These are phyloP conservation scores for Amaranthus tricolor DNA, from an alignment of 179 eudicot genomes.

Conservation along the genomic window DNA sequence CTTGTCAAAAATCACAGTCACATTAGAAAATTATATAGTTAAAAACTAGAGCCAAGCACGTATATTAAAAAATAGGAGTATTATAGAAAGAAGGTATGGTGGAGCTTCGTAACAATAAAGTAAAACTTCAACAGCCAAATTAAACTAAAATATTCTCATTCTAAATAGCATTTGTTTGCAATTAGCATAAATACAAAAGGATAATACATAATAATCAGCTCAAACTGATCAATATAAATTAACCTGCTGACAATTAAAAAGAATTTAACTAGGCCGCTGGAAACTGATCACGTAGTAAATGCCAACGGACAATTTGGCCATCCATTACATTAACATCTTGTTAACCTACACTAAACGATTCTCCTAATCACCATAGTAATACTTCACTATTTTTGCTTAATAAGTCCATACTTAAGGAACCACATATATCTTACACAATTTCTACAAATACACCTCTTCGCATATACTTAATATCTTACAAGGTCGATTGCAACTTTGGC, in stretches of 20 bases:
- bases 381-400: neutral
- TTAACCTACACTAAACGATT: slow-evolving; percentile 19
- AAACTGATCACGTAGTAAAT: slow-evolving; percentile 18
- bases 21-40: too few relatives aligned
- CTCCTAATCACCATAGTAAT: neutral
- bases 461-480: slow-evolving; percentile 14
- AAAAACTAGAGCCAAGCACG: too few relatives aligned
- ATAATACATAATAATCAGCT: slow-evolving; percentile 5
- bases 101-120: too few relatives aligned
- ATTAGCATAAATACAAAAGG: too few relatives aligned
- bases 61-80: too few relatives aligned
- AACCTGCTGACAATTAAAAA: neutral
- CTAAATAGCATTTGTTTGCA: too few relatives aligned
- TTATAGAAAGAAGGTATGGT: too few relatives aligned
- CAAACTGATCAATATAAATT: slow-evolving; percentile 3
- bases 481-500: slow-evolving; percentile 14
- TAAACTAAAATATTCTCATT: too few relatives aligned
- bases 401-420: neutral
- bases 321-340: slow-evolving; percentile 17
- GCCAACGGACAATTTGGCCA: slow-evolving; percentile 7
- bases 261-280: slow-evolving; percentile 13
- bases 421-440: slow-evolving; percentile 27
- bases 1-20: too few relatives aligned
- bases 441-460: slow-evolving; percentile 21
- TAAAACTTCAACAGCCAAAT: too few relatives aligned